Evolutionary conservation across 306 rosid genomes (phyloP).

Genomic region (Sicyos baderoa): DNA sequence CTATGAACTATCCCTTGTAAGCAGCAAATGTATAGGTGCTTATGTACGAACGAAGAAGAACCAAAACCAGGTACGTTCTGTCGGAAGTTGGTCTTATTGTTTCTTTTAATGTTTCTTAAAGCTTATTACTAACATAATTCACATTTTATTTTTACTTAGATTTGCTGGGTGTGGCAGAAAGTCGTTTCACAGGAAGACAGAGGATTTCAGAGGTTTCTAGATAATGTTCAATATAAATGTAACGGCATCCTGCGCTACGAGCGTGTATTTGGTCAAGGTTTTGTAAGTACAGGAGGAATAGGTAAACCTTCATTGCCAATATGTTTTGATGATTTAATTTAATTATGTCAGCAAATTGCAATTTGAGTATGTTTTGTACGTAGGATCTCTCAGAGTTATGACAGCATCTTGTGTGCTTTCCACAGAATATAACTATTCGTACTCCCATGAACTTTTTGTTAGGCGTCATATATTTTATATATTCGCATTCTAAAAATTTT

Average conservation of each 20-base stretch:
- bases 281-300: slow-evolving; percentile 46
- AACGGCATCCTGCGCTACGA: slow-evolving; percentile 42
- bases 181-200: slow-evolving; percentile 35
- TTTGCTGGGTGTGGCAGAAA: slow-evolving; percentile 71
- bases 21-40: slow-evolving; percentile 92
- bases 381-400: neutral
- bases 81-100: neutral
- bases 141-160: slow-evolving; percentile 31
- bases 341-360: neutral
- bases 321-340: neutral
- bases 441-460: neutral
- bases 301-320: slow-evolving; percentile 24
- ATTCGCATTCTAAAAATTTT: neutral
- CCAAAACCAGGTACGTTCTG: slow-evolving; percentile 69
- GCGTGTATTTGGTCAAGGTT: slow-evolving; percentile 44
- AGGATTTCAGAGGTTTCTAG: slow-evolving; percentile 44
- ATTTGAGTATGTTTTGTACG: neutral
- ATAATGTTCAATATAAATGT: slow-evolving; percentile 41
- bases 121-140: slow-evolving; percentile 8
- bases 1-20: slow-evolving; percentile 74
- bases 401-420: neutral
- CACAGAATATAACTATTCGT: neutral
- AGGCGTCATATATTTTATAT: neutral
- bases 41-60: slow-evolving; percentile 86
- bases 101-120: neutral